Percentiles rank a stretch among this genome's conserved stretches.
Conservation (phyloP, 2,329 filamentous ascomycete species). For the Boeremia exigua region DNA sequence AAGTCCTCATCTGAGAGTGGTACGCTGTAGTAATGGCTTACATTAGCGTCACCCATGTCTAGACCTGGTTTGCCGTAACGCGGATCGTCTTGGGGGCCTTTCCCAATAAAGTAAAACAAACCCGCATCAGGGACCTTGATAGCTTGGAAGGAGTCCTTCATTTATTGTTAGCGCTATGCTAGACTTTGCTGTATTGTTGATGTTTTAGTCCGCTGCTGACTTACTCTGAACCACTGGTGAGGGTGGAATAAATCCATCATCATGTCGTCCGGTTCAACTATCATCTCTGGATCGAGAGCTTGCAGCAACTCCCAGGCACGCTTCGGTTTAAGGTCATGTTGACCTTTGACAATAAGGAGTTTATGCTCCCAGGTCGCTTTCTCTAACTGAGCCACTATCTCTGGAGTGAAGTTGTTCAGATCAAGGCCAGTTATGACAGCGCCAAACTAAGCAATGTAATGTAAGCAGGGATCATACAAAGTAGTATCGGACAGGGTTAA, state of each 20-base stretch:
- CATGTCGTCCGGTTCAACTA: not conserved
- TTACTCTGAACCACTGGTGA: no score
- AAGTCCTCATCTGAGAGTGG: slow-evolving; percentile 56
- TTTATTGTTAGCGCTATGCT: not conserved
- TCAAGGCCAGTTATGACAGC: not conserved
- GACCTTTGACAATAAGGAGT: not conserved
- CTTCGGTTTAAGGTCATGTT: not conserved
- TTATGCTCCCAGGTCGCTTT: not conserved
- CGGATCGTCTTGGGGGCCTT: slow-evolving; percentile 54
- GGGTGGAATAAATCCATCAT: no score
- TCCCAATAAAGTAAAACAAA: slow-evolving; percentile 48
- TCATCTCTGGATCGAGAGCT: not conserved
- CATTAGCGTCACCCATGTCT: slow-evolving; percentile 39
- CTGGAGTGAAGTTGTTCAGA: not conserved
- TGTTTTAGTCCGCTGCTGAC: no score
- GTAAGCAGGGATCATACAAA: not conserved
- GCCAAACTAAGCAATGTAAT: not conserved
- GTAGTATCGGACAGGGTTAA: no score
- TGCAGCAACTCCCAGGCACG: not conserved
- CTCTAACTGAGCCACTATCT: not conserved
- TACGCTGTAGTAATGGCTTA: slow-evolving; percentile 44
- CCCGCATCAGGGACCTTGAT: not conserved
- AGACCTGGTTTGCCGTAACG: slow-evolving; percentile 53
- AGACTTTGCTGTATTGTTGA: not conserved
- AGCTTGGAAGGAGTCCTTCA: not conserved